Conservation (phyloP, 306 rosid genomes). For the Alnus glutinosa region DNA sequence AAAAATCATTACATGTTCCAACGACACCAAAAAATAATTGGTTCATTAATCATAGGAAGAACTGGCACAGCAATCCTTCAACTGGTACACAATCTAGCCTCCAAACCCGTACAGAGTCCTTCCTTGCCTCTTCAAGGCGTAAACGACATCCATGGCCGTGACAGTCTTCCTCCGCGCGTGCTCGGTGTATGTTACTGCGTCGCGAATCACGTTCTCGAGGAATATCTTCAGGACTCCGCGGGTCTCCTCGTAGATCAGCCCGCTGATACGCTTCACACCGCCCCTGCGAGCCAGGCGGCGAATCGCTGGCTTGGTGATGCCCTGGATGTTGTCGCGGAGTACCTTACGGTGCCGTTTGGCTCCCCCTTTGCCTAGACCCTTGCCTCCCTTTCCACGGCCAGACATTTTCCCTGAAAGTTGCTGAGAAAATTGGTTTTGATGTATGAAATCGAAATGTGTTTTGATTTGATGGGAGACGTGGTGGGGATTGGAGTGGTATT, state of each 20-base stretch:
- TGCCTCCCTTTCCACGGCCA: conserved; percentile 23
- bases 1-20: too few species aligned
- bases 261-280: not conserved
- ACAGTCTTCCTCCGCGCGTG: not conserved
- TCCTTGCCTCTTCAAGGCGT: not conserved
- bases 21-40: too few species aligned
- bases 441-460: not conserved
- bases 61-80: too few species aligned
- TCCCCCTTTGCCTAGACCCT: not conserved
- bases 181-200: not conserved
- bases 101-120: too few species aligned
- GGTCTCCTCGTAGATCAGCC: too few species aligned
- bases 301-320: not conserved
- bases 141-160: not conserved
- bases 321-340: not conserved
- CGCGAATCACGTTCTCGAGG: too few species aligned
- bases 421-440: too few species aligned
- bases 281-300: not conserved
- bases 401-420: conserved; percentile 34
- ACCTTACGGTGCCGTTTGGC: not conserved
- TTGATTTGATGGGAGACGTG: not conserved
- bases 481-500: not conserved
- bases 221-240: too few species aligned
- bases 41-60: too few species aligned
- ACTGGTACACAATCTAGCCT: too few species aligned